Conservation (phyloP, 768 basidiomycete genomes). For the Mycena rebaudengoi region DNA sequence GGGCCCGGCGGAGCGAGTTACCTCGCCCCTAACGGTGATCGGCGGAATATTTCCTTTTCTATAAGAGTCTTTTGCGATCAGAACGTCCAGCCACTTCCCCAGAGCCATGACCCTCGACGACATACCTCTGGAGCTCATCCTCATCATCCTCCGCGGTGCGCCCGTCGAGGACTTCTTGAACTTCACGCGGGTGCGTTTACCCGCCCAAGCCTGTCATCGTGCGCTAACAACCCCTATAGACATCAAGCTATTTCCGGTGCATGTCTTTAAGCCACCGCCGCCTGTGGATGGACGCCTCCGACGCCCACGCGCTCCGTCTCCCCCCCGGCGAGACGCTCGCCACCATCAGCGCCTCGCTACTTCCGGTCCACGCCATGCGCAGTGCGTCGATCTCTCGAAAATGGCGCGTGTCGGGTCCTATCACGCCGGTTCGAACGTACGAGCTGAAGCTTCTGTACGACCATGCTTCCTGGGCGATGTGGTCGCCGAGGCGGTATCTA, state of each 20-base stretch:
- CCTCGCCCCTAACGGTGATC: no score
- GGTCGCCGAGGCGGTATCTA: slow-evolving; percentile 10
- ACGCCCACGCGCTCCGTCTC: slow-evolving; percentile 13
- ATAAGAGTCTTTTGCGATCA: neutral
- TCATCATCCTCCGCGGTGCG: slow-evolving; percentile 11
- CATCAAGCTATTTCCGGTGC: slow-evolving; percentile 10
- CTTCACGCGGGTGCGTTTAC: slow-evolving; percentile 9
- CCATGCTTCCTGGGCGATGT: slow-evolving; percentile 16
- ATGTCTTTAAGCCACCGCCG: slow-evolving; percentile 15
- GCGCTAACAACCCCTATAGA: slow-evolving; percentile 1
- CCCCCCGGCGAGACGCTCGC: slow-evolving; percentile 22
- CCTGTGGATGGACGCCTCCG: slow-evolving; percentile 17
- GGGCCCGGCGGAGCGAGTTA: no score
- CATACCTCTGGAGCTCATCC: slow-evolving; percentile 20
- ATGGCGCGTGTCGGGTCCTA: neutral
- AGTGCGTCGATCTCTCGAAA: slow-evolving; percentile 10
- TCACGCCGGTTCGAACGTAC: slow-evolving; percentile 7
- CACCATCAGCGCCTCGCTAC: neutral
- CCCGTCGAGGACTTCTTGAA: slow-evolving; percentile 14
- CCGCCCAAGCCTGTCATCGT: neutral
- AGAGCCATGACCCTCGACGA: neutral
- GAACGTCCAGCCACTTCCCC: neutral
- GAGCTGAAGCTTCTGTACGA: slow-evolving; percentile 16
- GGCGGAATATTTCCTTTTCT: no score
- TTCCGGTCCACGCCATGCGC: slow-evolving; percentile 14